These are phyloP conservation scores for Larix kaempferi DNA, from an alignment of 75 land plant genomes.

Conservation along the genomic window DNA sequence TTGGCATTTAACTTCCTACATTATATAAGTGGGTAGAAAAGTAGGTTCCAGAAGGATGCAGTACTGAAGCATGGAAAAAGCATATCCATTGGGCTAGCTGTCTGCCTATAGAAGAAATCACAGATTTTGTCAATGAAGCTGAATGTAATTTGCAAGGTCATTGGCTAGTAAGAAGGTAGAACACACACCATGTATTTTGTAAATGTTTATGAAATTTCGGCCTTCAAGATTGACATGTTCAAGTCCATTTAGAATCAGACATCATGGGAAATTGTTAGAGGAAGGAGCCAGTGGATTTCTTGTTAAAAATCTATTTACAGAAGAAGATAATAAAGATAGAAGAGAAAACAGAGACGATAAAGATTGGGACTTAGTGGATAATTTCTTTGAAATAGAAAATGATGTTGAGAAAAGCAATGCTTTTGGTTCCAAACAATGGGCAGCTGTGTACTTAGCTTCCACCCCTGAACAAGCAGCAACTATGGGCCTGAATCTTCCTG, in stretches of 20 bases:
- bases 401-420: constrained; percentile 18
- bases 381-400: constrained; percentile 38
- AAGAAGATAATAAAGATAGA: constrained; percentile 13
- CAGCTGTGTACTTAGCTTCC: constrained; percentile 90
- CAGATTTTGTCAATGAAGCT: constrained; percentile 49
- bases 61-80: constrained; percentile 94
- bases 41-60: constrained; percentile 77
- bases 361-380: constrained; percentile 63
- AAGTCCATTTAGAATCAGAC: constrained; percentile 36
- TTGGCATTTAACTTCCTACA: constrained; percentile 74
- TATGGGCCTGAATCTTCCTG: constrained; percentile 87
- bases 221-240: background rate
- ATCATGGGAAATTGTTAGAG: constrained; percentile 84
- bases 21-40: constrained; percentile 87
- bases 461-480: constrained; percentile 95
- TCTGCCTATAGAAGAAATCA: constrained; percentile 51
- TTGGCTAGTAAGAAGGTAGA: constrained; percentile 84
- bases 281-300: constrained; percentile 98
- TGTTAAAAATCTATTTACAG: constrained; percentile 41
- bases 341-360: constrained; percentile 27
- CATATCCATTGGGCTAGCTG: constrained; percentile 88
- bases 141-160: constrained; percentile 55
- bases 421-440: constrained; percentile 86
- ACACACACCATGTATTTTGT: constrained; percentile 3
- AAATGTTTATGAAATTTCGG: background rate